These are phyloP conservation scores for Saururus chinensis DNA, from an alignment of 164 flowering plant genomes.

Conservation along the genomic window DNA sequence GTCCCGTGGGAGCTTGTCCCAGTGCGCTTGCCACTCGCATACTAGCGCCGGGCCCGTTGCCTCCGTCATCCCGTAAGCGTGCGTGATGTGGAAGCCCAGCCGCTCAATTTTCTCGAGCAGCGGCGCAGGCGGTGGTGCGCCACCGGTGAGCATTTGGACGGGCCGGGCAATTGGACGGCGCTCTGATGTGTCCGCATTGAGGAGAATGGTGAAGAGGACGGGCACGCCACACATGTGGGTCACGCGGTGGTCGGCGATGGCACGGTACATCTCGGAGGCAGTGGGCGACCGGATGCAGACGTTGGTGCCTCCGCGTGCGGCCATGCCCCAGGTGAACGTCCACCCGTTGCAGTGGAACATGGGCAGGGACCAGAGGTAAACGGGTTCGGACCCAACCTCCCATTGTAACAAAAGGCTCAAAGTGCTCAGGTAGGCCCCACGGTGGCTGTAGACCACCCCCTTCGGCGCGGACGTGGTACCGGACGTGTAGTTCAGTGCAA, in stretches of 20 bases:
- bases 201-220: conserved; percentile 53
- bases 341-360: conserved; percentile 99
- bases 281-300: conserved; percentile 67
- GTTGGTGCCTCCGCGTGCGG: conserved; percentile 90
- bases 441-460: conserved; percentile 84
- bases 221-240: conserved; percentile 95
- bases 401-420: conserved; percentile 60
- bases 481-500: conserved; percentile 77
- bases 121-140: conserved; percentile 79
- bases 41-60: conserved; percentile 78
- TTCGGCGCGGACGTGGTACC: conserved; percentile 88
- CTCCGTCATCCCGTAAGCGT: conserved; percentile 85
- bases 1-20: conserved; percentile 25
- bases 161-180: conserved; percentile 9
- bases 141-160: conserved; percentile 68
- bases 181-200: conserved; percentile 36
- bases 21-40: conserved; percentile 39
- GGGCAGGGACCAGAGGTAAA: conserved; percentile 85
- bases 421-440: conserved; percentile 75
- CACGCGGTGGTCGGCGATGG: conserved; percentile 48
- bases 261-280: conserved; percentile 46
- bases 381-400: conserved; percentile 66
- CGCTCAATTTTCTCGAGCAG: conserved; percentile 47
- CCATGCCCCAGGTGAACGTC: conserved; percentile 93
- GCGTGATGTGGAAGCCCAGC: conserved; percentile 70